Conservation (phyloP, 1,284 basidiomycete genomes). For the Porodaedalea pini region DNA sequence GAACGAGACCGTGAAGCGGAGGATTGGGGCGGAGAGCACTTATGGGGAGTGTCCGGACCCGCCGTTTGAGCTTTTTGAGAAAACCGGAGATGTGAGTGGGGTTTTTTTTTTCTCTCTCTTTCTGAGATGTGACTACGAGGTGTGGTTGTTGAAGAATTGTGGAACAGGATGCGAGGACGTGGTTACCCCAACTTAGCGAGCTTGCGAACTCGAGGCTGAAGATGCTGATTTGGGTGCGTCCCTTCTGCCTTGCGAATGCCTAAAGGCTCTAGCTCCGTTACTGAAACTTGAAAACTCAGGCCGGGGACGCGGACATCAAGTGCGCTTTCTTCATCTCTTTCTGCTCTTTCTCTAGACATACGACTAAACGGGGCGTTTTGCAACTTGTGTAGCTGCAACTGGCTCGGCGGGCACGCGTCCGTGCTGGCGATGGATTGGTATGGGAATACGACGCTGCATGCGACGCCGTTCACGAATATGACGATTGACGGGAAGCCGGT, state of each 20-base stretch:
- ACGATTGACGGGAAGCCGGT: slow-evolving; percentile 48
- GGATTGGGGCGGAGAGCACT: slow-evolving; percentile 49
- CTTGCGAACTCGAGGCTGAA: slow-evolving; percentile 53
- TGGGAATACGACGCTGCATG: slow-evolving; percentile 45
- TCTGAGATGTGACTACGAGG: too few relatives aligned
- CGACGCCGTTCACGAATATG: slow-evolving; percentile 54
- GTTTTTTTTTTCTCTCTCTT: too few relatives aligned
- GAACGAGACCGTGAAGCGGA: slow-evolving; percentile 32
- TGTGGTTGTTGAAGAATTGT: too few relatives aligned
- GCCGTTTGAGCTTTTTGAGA: slow-evolving; percentile 38
- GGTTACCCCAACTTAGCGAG: slow-evolving; percentile 47
- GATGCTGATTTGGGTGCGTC: slow-evolving; percentile 55
- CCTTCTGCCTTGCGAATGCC: neutral
- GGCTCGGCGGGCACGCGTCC: slow-evolving; percentile 54
- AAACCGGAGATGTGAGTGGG: slow-evolving; percentile 36
- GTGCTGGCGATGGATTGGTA: slow-evolving; percentile 63
- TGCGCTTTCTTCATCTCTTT: slow-evolving; percentile 27
- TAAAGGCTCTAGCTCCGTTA: too few relatives aligned
- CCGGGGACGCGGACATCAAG: slow-evolving; percentile 65
- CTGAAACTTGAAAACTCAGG: slow-evolving; percentile 34
- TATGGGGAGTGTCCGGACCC: slow-evolving; percentile 48
- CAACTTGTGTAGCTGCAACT: slow-evolving; percentile 48
- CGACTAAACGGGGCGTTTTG: neutral
- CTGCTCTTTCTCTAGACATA: neutral
- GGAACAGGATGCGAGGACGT: slow-evolving; percentile 49